Conservation (phyloP, 106 monocot genomes). For the Acorus calamus region DNA sequence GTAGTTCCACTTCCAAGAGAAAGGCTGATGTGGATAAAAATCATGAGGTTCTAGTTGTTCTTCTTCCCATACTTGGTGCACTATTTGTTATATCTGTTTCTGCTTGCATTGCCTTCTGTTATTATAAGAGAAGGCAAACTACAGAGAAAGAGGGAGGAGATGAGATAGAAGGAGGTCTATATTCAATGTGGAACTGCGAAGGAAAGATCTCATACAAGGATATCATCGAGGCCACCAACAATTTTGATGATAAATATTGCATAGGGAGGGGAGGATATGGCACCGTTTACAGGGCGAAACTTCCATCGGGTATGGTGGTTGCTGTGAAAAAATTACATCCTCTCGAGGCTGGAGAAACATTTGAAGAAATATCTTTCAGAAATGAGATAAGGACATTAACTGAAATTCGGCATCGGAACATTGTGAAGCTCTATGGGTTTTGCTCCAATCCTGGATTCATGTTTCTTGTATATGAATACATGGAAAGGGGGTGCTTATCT, state of each 20-base stretch:
- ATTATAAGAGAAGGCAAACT: neutral
- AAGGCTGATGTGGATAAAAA: too few species aligned
- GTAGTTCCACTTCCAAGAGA: neutral
- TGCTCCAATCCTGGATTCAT: slow-evolving; percentile 3
- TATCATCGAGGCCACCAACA: slow-evolving; percentile 17
- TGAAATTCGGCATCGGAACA: slow-evolving; percentile 19
- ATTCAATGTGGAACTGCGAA: slow-evolving; percentile 7
- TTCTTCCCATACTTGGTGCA: neutral
- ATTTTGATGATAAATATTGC: slow-evolving; percentile 26
- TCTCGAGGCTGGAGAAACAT: neutral
- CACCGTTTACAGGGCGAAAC: slow-evolving; percentile 19
- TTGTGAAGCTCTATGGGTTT: slow-evolving; percentile 18
- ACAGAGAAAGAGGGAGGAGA: neutral
- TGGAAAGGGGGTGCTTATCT: slow-evolving; percentile 15
- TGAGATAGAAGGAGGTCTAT: neutral
- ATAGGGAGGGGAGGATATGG: slow-evolving; percentile 28
- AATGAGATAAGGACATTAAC: slow-evolving; percentile 22
- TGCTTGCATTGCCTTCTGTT: too few species aligned
- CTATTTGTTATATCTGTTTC: too few species aligned
- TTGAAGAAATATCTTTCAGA: slow-evolving; percentile 1
- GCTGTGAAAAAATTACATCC: slow-evolving; percentile 24
- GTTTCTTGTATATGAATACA: slow-evolving; percentile 2
- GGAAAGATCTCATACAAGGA: slow-evolving; percentile 14
- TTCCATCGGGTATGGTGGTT: slow-evolving; percentile 1
- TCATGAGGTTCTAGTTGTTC: neutral